Base-by-base conservation (phyloP, 2,329 filamentous ascomycete genomes). In the Pseudogymnoascus sp. region DNA sequence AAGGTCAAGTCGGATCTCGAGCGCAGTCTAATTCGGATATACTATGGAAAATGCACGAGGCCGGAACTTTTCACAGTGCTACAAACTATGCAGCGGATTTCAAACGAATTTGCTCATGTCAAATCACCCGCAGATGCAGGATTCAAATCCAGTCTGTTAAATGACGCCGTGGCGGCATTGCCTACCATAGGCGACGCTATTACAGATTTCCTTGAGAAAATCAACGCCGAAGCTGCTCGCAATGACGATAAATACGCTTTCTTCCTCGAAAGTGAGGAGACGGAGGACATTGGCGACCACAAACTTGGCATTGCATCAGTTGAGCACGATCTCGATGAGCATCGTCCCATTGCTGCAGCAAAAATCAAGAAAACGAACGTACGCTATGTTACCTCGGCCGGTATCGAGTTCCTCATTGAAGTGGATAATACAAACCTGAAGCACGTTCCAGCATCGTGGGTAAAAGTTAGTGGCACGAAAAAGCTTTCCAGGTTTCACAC, bases 391-490 rank as follows among this genome's bases (percentile, higher is more conserved):
- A 95, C 91, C 0, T 90, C 95, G 6, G 84, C 91, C 1, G 93
- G 93, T 6, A 96, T 97, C 69, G 95, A 97, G 73, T 99, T 91
- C 72, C 84, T 99, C 18, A 90, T 99, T 70, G 95, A 97, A 76
- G 89, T 99, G 5, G 83, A 90, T 68, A 97, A 96, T 74, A 75
- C 82, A 1, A 85, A 91, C 62, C 82, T 97, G 65, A 95, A 92
- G 73, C 86, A 88, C 63, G 91, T 99, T 0, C 95, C 95, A 0
- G 93, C 95, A 3, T 96, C 91, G 0, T 99, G 95, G 95, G 82
- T 84, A 67, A 97, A 99, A 76, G 90, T 97, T 70, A 96, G 89
- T 63, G 93, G 93, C 60, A 99, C 95, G 5, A 97, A 97, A 75
- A 91, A 91, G 70, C 78, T 93, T 4, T 93, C 91, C 0, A 88